These are phyloP conservation scores for Scleromitrula shiraiana DNA, from an alignment of 2,329 filamentous ascomycete species.

Conservation along the genomic window DNA sequence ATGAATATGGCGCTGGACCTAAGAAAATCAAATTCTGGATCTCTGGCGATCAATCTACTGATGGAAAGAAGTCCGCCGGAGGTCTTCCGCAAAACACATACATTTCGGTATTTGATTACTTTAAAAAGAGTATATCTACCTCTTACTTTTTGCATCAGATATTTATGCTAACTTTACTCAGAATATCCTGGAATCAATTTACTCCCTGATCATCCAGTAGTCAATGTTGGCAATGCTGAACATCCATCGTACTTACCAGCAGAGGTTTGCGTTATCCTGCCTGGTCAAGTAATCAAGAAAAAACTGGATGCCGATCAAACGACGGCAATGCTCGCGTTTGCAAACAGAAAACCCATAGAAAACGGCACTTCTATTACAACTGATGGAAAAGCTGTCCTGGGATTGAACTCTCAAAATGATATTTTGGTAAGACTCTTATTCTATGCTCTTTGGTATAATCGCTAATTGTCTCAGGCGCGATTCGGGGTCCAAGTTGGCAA, in stretches of 20 bases:
- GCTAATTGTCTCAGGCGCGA: constrained; percentile 27
- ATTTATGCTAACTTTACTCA: constrained; percentile 30
- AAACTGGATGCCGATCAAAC: constrained; percentile 56
- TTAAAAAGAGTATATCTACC: constrained; percentile 33
- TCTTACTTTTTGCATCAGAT: background rate
- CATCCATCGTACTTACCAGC: constrained; percentile 58
- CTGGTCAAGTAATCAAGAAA: constrained; percentile 55
- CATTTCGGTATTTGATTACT: constrained; percentile 50
- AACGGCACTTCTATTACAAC: constrained; percentile 61
- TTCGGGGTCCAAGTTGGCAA: constrained; percentile 58
- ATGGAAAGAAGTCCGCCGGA: constrained; percentile 24
- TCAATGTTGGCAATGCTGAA: constrained; percentile 55
- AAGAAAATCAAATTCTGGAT: constrained; percentile 48
- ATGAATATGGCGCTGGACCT: constrained; percentile 38
- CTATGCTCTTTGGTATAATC: background rate
- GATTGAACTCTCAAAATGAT: constrained; percentile 41
- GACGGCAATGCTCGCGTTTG: constrained; percentile 61
- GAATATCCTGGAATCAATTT: constrained; percentile 44
- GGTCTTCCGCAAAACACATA: constrained; percentile 31
- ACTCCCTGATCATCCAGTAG: constrained; percentile 41
- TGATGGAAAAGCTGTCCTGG: constrained; percentile 48
- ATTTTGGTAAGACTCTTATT: constrained; percentile 26
- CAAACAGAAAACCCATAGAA: constrained; percentile 55
- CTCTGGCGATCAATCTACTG: constrained; percentile 25
- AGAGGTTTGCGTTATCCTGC: constrained; percentile 55